Evolutionary conservation across 768 basidiomycete species (phyloP), one percentile per base, ranked within the genome.

Genomic region (Phlebiopsis gigantea): DNA sequence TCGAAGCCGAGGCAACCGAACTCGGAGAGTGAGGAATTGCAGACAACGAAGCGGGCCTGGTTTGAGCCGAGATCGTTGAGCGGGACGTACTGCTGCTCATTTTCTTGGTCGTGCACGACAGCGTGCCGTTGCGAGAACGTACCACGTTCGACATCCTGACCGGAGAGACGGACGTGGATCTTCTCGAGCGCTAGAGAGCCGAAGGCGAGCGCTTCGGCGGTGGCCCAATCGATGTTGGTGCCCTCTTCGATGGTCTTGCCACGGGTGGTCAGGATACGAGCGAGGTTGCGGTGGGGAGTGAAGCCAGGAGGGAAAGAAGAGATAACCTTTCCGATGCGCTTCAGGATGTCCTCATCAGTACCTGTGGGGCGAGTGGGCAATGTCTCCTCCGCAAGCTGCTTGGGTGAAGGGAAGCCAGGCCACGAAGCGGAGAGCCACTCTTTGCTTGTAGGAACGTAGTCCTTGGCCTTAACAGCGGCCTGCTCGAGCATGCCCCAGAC

Each of bases 401-500:
- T 92, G 43, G 97, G 97, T 1, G 92, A 93, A 2, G 97, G 97
- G 86, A 99, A 99, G 14, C 96, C 96, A 54, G 90, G 91, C 97
- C 97, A 99, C 1, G 93, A 88, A 7, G 93, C 89, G 2, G 97
- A 98, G 34, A 98, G 84, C 97, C 97, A 98, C 68, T 99, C 97
- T 68, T 93, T 92, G 65, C 84, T 82, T 3, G 93, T 89, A 12
- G 97, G 93, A 41, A 94, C 85, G 71, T 99, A 99, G 69, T 98
- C 93, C 76, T 98, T 97, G 12, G 91, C 80, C 8, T 82, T 93
- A n/a, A 81, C 84, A n/a, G 90, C 85, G 7, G 97, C 93, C 72
- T 88, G 95, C 74, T 99, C 97, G 56, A 99, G 79, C 91, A 95
- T 96, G 30, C 93, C 93, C 94, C 93, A 97, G 2, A 99, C 97